A percentile compares a stretch with the other conserved stretches of the same genome.
Evolutionary conservation across 169 alveolate species (phyloP).

Genomic region (Cryptosporidium parvum): DNA sequence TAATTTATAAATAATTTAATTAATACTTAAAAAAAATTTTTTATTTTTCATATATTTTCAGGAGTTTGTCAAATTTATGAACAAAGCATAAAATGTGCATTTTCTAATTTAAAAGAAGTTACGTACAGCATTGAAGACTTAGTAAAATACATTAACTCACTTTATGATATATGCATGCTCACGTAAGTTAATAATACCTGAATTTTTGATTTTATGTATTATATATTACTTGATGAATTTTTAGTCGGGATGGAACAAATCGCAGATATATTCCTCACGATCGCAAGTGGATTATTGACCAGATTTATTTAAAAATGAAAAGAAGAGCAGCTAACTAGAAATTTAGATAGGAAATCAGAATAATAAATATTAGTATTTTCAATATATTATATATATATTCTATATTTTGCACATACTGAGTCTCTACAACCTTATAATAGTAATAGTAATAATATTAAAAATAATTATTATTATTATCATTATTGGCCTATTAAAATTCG

Average conservation of each 20-base stretch:
- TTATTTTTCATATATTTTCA: background rate
- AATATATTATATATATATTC: too few relatives aligned
- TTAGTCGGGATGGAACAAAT: constrained; percentile 68
- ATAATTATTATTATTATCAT: too few relatives aligned
- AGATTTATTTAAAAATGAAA: constrained; percentile 49
- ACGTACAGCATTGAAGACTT: constrained; percentile 63
- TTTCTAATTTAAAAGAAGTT: constrained; percentile 58
- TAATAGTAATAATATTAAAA: too few relatives aligned
- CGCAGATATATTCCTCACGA: constrained; percentile 70
- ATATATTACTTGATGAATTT: background rate
- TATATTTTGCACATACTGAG: too few relatives aligned
- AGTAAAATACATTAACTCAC: constrained; percentile 62
- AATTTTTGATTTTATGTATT: background rate
- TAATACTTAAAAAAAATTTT: background rate
- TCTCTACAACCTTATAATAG: too few relatives aligned
- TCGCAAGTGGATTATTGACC: constrained; percentile 74
- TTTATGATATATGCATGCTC: constrained; percentile 74
- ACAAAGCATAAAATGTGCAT: constrained; percentile 73
- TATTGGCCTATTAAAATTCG: too few relatives aligned
- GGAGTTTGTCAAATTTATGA: constrained; percentile 73
- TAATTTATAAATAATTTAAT: too few relatives aligned
- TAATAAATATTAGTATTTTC: too few relatives aligned
- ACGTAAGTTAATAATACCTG: constrained; percentile 27
- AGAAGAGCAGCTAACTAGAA: constrained; percentile 16
- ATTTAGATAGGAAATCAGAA: background rate